A percentile compares a stretch with the other conserved stretches of the same genome.
phyloP scores from a whole-genome alignment of 2,329 filamentous ascomycete species.

The Cordyceps farinosa region DNA sequence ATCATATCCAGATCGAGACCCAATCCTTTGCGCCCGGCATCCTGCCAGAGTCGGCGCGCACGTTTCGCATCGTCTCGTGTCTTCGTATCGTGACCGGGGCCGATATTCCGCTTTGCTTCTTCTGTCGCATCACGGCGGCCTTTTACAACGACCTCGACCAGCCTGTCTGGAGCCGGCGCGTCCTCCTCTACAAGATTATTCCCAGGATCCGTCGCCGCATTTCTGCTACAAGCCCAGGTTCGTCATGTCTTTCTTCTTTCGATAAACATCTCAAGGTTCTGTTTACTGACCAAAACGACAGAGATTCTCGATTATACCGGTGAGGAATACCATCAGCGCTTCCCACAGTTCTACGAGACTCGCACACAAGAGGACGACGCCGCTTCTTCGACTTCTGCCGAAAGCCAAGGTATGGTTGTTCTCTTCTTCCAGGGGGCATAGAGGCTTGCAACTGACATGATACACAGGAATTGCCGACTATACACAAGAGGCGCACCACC shows the following conservation, averaged over 20 bases:
- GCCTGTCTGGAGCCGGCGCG: conserved; percentile 45
- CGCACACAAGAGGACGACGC: not conserved
- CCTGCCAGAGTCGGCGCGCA: conserved; percentile 41
- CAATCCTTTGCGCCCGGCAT: conserved; percentile 23
- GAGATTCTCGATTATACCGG: not conserved
- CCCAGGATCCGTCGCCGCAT: conserved; percentile 26
- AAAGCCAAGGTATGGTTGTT: not conserved
- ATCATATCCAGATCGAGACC: conserved; percentile 23
- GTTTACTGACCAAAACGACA: not conserved
- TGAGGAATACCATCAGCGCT: not conserved
- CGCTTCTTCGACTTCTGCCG: not conserved
- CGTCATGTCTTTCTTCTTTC: not conserved
- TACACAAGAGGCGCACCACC: not conserved
- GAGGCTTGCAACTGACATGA: not conserved
- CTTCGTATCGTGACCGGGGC: not conserved
- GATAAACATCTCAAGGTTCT: not conserved
- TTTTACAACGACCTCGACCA: conserved; percentile 43
- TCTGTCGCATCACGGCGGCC: conserved; percentile 44
- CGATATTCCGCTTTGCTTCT: conserved; percentile 21
- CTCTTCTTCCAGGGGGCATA: too few species aligned
- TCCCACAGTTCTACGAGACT: not conserved
- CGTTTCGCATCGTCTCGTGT: not conserved
- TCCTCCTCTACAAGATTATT: conserved; percentile 33
- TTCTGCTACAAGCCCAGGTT: conserved; percentile 22
- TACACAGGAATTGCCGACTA: not conserved